A percentile compares a stretch with the other conserved stretches of the same genome.
Evolutionary conservation across 1,284 basidiomycete species (phyloP).

Genomic region (Trametes versicolor): DNA sequence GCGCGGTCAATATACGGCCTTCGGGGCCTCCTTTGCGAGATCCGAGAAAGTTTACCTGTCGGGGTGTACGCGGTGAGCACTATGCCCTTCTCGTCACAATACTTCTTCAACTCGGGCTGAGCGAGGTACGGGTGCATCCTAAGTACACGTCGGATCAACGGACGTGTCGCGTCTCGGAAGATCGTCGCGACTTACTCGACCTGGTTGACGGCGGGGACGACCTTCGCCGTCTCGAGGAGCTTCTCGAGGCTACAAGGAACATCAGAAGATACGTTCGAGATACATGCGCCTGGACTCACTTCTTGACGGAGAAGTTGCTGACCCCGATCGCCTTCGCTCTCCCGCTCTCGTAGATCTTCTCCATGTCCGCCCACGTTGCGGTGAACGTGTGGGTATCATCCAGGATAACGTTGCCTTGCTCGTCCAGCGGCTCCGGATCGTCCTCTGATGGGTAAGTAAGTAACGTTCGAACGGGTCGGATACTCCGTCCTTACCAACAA

Average conservation of each 20-base stretch:
- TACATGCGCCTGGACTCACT: slow-evolving; percentile 40
- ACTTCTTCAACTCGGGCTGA: slow-evolving; percentile 64
- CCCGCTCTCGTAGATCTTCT: slow-evolving; percentile 56
- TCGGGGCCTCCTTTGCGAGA: no score
- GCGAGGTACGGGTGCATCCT: slow-evolving; percentile 63
- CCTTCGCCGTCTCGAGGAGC: slow-evolving; percentile 51
- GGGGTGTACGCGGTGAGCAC: slow-evolving; percentile 75
- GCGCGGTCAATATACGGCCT: background rate
- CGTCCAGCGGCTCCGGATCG: slow-evolving; percentile 32
- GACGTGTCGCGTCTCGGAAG: slow-evolving; percentile 44
- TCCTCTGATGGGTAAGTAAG: slow-evolving; percentile 27
- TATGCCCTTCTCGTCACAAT: slow-evolving; percentile 68
- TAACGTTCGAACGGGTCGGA: background rate
- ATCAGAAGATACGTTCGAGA: background rate
- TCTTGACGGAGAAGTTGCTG: slow-evolving; percentile 74
- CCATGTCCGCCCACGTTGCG: slow-evolving; percentile 70
- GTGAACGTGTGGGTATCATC: slow-evolving; percentile 55
- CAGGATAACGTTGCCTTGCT: slow-evolving; percentile 41
- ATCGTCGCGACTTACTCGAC: slow-evolving; percentile 54
- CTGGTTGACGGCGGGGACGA: slow-evolving; percentile 73
- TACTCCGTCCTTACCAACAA: slow-evolving; percentile 30
- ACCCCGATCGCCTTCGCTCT: slow-evolving; percentile 71
- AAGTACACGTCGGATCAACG: background rate
- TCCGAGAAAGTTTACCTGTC: slow-evolving; percentile 50
- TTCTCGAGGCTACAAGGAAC: slow-evolving; percentile 48